Evolutionary conservation across 2,329 filamentous ascomycete species (phyloP), one percentile per base, ranked within the genome.

Genomic region (Botrytis tulipae): DNA sequence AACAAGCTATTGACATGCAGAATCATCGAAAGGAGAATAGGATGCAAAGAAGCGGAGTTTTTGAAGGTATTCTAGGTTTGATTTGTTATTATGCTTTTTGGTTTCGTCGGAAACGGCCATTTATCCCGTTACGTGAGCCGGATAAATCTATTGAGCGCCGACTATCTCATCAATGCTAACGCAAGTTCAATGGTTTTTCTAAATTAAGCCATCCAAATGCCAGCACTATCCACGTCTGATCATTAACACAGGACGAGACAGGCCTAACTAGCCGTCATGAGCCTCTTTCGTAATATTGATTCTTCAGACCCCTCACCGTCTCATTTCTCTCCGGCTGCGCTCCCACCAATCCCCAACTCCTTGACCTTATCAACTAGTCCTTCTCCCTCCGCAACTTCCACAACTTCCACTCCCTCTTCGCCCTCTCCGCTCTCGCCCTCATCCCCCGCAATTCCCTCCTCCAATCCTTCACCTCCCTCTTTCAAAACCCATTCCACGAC

Each of bases 401-500:
- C 73, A 22, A 72, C 73, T 25, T 72, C 51, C 16, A 75, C 74
- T 60, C 74, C 73, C 29, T 71, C 78, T 60, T 76, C 74, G 8
- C 69, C 78, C 29, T 73, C 74, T 29, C 71, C 74, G 14, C 70
- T 67, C n/a, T 74, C 76, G 25, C 77, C 76, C 4, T 62, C 72
- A 57, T 77, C 78, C 35, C 77, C 78, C 25, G 73, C 76, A 78
- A 80, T 61, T 70, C 82, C 71, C 72, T 83, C 75, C 70, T 85
- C 78, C 74, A 84, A 35, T 59, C 82, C 77, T 74, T 83, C 80
- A 63, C 84, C 77, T 74, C 82, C 78, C 77, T 81, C 80, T 60
- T 83, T 77, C 76, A 84, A 74, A 70, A 85, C 76, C 83, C 82
- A 89, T 73, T 90, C 86, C 5, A 90, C 89, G 16, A 92, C 89